Evolutionary conservation across 2,329 filamentous ascomycete genomes (phyloP).

Genomic region (Penicillium vulpinum): DNA sequence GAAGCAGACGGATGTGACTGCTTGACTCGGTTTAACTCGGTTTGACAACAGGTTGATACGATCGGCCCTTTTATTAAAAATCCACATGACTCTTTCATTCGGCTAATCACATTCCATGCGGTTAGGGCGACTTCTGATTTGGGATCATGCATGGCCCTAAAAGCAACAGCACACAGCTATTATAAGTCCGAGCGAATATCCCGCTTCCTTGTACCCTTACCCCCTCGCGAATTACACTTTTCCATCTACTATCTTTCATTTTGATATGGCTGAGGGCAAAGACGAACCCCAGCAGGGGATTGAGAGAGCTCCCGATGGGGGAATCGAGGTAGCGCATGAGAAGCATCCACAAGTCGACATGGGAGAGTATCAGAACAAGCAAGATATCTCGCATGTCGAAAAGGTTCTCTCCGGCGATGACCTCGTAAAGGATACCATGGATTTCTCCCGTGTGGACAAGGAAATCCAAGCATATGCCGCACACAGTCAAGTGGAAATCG

Average conservation of each 20-base stretch:
- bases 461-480: conserved; percentile 71
- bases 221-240: neutral
- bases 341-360: conserved; percentile 10
- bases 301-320: conserved; percentile 1
- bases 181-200: conserved; percentile 2
- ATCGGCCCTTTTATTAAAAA: neutral
- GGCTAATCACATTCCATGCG: neutral
- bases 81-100: neutral
- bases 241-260: no score
- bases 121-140: neutral
- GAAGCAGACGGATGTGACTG: neutral
- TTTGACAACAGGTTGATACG: conserved; percentile 1
- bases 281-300: conserved; percentile 13
- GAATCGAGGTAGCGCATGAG: neutral
- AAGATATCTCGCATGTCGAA: conserved; percentile 50
- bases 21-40: neutral
- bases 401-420: conserved; percentile 49
- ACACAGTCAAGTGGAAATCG: conserved; percentile 57
- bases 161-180: neutral
- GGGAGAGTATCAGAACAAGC: conserved; percentile 19
- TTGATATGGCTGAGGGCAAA: conserved; percentile 10
- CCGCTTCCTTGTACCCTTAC: neutral
- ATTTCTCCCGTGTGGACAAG: conserved; percentile 64
- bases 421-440: conserved; percentile 53
- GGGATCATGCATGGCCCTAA: neutral